Evolutionary conservation across 2,329 filamentous ascomycete species (phyloP).

Genomic region (Lecanicillium sp.): DNA sequence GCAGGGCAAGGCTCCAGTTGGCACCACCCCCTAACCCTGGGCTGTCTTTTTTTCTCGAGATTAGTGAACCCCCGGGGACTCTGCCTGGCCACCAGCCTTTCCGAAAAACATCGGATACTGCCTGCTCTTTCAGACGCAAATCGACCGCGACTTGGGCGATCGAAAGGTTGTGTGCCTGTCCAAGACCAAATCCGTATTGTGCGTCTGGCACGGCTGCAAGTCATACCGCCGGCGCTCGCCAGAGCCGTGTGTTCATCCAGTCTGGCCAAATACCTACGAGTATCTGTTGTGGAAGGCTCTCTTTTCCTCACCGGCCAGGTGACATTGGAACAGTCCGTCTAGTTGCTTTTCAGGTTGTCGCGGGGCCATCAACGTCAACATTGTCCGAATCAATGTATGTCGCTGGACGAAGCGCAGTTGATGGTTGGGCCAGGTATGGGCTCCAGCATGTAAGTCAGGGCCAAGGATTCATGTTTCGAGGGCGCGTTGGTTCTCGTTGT

Average conservation of each 20-base stretch:
- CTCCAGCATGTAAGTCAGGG: constrained; percentile 3
- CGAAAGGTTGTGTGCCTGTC: neutral
- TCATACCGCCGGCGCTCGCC: too few relatives aligned
- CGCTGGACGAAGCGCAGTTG: neutral
- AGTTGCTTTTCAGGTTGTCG: too few relatives aligned
- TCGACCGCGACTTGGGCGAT: neutral
- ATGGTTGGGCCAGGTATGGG: neutral
- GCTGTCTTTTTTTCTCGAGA: constrained; percentile 3
- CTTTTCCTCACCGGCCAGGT: too few relatives aligned
- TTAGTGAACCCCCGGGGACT: constrained; percentile 5
- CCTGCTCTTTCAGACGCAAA: neutral
- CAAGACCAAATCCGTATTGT: neutral
- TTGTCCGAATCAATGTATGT: neutral
- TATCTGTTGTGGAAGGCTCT: too few relatives aligned
- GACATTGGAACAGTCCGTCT: too few relatives aligned
- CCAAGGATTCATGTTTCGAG: neutral
- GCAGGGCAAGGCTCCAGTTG: neutral
- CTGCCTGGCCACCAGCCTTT: constrained; percentile 1
- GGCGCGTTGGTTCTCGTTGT: neutral
- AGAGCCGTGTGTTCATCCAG: too few relatives aligned
- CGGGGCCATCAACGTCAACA: neutral
- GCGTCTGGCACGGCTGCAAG: neutral
- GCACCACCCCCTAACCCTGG: constrained; percentile 3
- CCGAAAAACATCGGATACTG: constrained; percentile 10
- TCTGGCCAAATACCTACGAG: too few relatives aligned